Evolutionary conservation across 768 basidiomycete genomes (phyloP).

Genomic region (Filobasidium floriforme): DNA sequence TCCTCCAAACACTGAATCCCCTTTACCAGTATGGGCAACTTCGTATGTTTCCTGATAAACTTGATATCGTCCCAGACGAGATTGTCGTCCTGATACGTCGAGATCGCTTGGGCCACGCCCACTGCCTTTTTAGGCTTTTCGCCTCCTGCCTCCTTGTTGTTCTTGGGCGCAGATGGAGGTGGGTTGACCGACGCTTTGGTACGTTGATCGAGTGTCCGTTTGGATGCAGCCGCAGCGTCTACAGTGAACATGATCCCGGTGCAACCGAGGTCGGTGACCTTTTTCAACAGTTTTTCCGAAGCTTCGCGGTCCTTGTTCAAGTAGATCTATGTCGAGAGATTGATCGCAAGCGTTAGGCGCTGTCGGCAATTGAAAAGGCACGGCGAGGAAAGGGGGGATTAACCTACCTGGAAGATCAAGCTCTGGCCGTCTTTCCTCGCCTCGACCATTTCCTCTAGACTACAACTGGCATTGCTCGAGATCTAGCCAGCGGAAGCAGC

Average conservation of each 20-base stretch:
- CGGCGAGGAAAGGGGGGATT: neutral
- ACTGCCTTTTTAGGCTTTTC: slow-evolving; percentile 29
- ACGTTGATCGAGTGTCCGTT: slow-evolving; percentile 49
- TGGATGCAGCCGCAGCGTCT: slow-evolving; percentile 74
- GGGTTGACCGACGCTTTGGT: slow-evolving; percentile 27
- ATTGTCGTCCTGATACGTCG: slow-evolving; percentile 44
- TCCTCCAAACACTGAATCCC: slow-evolving; percentile 56
- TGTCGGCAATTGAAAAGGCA: too few species aligned
- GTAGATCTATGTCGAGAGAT: slow-evolving; percentile 53
- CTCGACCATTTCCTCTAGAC: slow-evolving; percentile 45
- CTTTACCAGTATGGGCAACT: slow-evolving; percentile 51
- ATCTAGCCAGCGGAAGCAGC: slow-evolving; percentile 27
- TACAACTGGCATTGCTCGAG: slow-evolving; percentile 45
- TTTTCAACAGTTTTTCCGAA: slow-evolving; percentile 63
- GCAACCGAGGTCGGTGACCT: slow-evolving; percentile 66
- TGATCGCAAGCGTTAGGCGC: neutral
- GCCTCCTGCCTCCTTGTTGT: slow-evolving; percentile 23
- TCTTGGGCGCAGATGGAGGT: slow-evolving; percentile 27
- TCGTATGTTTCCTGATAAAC: slow-evolving; percentile 46
- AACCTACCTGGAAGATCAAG: slow-evolving; percentile 40
- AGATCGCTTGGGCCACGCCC: slow-evolving; percentile 42
- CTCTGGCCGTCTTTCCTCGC: slow-evolving; percentile 39
- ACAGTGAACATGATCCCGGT: slow-evolving; percentile 87
- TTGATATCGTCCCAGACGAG: slow-evolving; percentile 44
- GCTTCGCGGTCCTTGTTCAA: slow-evolving; percentile 60